Base-by-base conservation (phyloP, 2,329 filamentous ascomycete genomes). In the Tolypocladium nubicola region DNA sequence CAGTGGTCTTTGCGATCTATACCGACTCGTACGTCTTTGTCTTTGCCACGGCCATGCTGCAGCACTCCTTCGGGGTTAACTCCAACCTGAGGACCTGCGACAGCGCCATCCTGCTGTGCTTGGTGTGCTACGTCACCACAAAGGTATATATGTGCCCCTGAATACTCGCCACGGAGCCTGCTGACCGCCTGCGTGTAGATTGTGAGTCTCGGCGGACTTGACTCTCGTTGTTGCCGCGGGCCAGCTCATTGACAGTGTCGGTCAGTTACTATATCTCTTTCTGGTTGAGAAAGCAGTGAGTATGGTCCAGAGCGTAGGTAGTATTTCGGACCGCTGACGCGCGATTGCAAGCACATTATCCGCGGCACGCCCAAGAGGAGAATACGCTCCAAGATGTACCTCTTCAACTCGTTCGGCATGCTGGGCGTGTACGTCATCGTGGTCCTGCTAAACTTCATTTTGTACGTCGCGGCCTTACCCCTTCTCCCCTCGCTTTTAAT, bases 361-460 rank as follows among this genome's bases (percentile, higher is more conserved):
- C 76, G 81, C 54, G 77, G 78, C 35, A 75, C 73, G 14, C 69
- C 72, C n/a, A 79, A 77, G 55, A 69, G 71, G 7, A 75, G 84
- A n/a, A 62, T 80, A 23, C 76, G 78, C 59, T 83, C 83, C 16
- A 80, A 76, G 61, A 68, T 86, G 1, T 86, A 84, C 64, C 63
- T 83, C 0, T 81, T 85, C 70, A 86, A 87, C 67, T 79, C 79
- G 9, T 76, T 83, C 49, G 80, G 79, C 30, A 82, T 86, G 76
- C 59, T 66, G 50, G 76, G 75, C 62, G 57, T 77, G 3, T 80
- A 79, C 56, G 58, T 64, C 11, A 64, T 75, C 9, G 73, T 85
- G 11, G 76, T 81, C 8, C 73, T 80, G 10, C 68, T 86, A 57
- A 86, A 83, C 65, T 85, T 86, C 60, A 69, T 84, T 45, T 85